Percentiles rank a stretch among this genome's conserved stretches.
These are phyloP conservation scores for Mimosa pudica DNA, from an alignment of 306 rosid genomes.

Conservation along the genomic window DNA sequence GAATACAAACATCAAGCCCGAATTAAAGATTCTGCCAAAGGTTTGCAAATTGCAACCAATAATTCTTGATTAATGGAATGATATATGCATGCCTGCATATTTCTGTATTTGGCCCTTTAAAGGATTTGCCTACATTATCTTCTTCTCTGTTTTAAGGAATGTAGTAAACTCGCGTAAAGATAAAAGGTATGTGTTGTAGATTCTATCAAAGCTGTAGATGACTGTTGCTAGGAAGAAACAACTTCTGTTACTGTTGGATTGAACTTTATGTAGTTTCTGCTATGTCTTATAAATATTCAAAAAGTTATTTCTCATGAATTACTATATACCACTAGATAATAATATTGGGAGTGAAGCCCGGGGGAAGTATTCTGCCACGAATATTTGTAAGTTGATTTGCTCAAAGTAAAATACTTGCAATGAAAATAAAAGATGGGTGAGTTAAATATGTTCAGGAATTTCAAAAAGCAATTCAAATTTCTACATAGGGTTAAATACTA, in stretches of 20 bases:
- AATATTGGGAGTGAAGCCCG: too few relatives aligned
- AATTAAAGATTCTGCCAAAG: constrained; percentile 38
- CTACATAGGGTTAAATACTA: not conserved
- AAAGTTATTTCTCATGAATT: not conserved
- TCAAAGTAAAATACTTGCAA: not conserved
- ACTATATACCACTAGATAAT: too few relatives aligned
- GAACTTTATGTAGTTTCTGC: not conserved
- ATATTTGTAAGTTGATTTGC: not conserved
- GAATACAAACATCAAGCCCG: constrained; percentile 49
- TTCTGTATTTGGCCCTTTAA: not conserved
- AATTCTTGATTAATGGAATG: not conserved
- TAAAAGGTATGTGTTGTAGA: not conserved
- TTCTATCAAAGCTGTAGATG: not conserved
- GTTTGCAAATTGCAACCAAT: not conserved
- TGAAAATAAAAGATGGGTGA: not conserved
- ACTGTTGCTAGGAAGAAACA: not conserved
- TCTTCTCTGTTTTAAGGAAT: not conserved
- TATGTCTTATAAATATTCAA: not conserved
- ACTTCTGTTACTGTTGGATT: not conserved
- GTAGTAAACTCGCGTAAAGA: not conserved
- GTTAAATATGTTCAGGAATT: not conserved
- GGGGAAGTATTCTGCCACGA: not conserved
- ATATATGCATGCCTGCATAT: not conserved
- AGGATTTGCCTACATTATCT: not conserved
- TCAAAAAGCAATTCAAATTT: not conserved